These are phyloP conservation scores for Ogataea populi-albae DNA, from an alignment of 805 yeast species.

Conservation along the genomic window DNA sequence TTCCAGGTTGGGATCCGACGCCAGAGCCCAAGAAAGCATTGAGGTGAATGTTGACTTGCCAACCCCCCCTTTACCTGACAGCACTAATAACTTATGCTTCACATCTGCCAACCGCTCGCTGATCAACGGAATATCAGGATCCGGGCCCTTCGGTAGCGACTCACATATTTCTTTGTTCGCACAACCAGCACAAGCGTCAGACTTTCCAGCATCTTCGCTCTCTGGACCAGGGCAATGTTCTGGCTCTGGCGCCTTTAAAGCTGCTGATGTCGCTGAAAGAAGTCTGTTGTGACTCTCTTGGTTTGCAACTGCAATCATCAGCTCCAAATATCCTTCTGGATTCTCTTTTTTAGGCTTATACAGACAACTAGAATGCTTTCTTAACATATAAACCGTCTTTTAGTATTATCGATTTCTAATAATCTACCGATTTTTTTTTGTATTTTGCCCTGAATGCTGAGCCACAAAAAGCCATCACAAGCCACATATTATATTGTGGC, in stretches of 20 bases:
- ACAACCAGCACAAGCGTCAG: conserved; percentile 92
- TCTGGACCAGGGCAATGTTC: conserved; percentile 99
- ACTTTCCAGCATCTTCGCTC: conserved; percentile 88
- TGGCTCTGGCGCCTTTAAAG: conserved; percentile 71
- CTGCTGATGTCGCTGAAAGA: conserved; percentile 6
- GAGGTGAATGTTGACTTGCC: conserved; percentile 96
- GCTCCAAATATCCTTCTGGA: not conserved
- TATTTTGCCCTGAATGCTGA: too few species aligned
- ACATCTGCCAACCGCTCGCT: conserved; percentile 59
- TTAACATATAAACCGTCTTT: too few species aligned
- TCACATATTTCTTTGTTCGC: conserved; percentile 91
- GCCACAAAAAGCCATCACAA: too few species aligned
- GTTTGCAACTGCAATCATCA: conserved; percentile 14
- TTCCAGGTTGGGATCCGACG: conserved; percentile 76
- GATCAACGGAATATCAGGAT: conserved; percentile 83
- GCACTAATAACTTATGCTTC: conserved; percentile 74
- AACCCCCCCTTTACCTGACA: conserved; percentile 92
- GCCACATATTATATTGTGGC: too few species aligned
- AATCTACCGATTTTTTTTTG: too few species aligned
- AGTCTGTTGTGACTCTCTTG: conserved; percentile 1
- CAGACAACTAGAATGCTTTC: too few species aligned
- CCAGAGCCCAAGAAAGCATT: conserved; percentile 95
- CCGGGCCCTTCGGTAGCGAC: conserved; percentile 88
- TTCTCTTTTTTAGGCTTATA: too few species aligned
- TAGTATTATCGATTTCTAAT: too few species aligned